Evolutionary conservation across 306 rosid genomes (phyloP).

Genomic region (Ammopiptanthus mongolicus): DNA sequence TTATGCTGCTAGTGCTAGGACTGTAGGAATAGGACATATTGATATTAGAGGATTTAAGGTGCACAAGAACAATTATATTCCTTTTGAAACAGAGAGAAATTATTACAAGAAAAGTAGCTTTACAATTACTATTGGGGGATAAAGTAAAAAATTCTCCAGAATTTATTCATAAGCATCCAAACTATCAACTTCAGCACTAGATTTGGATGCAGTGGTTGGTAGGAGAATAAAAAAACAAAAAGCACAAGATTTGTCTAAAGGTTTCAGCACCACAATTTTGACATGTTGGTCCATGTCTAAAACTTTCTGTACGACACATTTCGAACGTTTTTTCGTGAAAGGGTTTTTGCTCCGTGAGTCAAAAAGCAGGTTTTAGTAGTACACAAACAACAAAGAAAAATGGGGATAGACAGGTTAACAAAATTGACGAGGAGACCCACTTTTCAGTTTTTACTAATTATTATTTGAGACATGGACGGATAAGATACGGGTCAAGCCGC

Average conservation of each 20-base stretch:
- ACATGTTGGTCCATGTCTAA: constrained; percentile 17
- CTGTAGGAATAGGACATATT: not conserved
- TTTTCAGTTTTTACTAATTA: not conserved
- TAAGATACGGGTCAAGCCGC: no score
- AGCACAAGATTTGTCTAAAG: not conserved
- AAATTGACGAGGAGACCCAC: not conserved
- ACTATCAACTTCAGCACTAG: not conserved
- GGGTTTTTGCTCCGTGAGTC: not conserved
- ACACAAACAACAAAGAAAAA: not conserved
- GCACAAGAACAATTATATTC: not conserved
- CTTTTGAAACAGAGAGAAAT: no score
- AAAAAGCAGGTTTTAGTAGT: not conserved
- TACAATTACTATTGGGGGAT: not conserved
- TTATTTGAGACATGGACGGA: not conserved
- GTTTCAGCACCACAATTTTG: constrained; percentile 29
- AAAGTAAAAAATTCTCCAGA: not conserved
- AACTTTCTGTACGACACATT: not conserved
- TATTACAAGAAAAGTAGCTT: not conserved
- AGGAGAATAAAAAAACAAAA: no score
- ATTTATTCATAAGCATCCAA: not conserved
- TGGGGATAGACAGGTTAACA: not conserved
- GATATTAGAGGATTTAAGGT: not conserved
- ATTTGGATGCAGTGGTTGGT: not conserved
- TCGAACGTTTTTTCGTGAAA: not conserved
- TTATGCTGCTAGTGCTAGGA: no score